Conservation (phyloP, 805 yeast genomes). For the Candida ascalaphidarum region DNA sequence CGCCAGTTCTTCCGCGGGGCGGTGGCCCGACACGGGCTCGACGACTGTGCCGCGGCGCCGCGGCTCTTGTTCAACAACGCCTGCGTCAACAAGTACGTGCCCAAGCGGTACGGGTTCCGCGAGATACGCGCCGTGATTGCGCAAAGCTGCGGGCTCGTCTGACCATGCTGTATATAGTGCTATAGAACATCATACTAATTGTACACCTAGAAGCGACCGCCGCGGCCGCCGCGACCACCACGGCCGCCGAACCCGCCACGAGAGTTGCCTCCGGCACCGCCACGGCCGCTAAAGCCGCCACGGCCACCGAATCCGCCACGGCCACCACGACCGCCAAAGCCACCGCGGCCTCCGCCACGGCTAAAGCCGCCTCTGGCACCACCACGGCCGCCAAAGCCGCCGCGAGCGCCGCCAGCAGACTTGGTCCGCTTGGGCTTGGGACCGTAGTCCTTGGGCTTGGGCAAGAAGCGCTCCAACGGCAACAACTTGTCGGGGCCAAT, state of each 20-base stretch:
- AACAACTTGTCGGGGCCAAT: slow-evolving; percentile 92
- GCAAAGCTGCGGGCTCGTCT: slow-evolving; percentile 40
- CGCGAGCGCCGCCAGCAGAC: slow-evolving; percentile 41
- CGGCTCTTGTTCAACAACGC: slow-evolving; percentile 49
- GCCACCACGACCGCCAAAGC: slow-evolving; percentile 18
- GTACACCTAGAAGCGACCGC: slow-evolving; percentile 9
- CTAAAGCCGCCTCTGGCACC: slow-evolving; percentile 14
- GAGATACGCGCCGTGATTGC: slow-evolving; percentile 44
- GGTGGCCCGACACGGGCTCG: slow-evolving; percentile 23
- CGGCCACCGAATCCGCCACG: slow-evolving; percentile 27
- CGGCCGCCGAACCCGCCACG: slow-evolving; percentile 15
- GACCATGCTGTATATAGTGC: background rate
- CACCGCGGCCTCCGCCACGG: slow-evolving; percentile 24
- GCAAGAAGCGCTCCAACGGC: slow-evolving; percentile 94
- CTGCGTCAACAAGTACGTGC: slow-evolving; percentile 18
- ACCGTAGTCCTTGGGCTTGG: slow-evolving; percentile 85
- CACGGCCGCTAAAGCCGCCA: slow-evolving; percentile 26
- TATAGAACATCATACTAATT: no score
- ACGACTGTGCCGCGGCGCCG: slow-evolving; percentile 29
- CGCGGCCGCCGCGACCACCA: slow-evolving; percentile 1
- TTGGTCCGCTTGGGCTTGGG: slow-evolving; percentile 74
- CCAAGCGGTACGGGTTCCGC: slow-evolving; percentile 43
- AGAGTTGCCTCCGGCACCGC: slow-evolving; percentile 27
- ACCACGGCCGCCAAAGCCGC: slow-evolving; percentile 10
- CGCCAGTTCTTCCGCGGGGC: slow-evolving; percentile 23